Conservation (phyloP, 2,329 filamentous ascomycete genomes). For the Corinectria fuckeliana region DNA sequence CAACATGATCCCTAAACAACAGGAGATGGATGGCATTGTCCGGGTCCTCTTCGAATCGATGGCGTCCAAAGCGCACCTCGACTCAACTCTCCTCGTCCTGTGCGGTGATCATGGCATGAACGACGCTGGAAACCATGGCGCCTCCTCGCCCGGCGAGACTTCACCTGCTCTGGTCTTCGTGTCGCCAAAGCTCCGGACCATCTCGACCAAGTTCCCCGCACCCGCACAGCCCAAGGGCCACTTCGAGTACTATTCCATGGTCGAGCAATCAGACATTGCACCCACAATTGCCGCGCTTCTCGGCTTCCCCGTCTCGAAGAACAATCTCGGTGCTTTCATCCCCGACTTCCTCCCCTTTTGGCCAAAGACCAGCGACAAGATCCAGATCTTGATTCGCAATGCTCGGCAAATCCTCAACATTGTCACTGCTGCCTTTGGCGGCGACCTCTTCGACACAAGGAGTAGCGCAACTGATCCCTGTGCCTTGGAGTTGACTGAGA, state of each 20-base stretch:
- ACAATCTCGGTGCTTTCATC: slow-evolving; percentile 89
- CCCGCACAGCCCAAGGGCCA: slow-evolving; percentile 69
- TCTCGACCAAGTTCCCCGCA: slow-evolving; percentile 52
- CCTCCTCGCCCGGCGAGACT: slow-evolving; percentile 91
- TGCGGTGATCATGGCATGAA: slow-evolving; percentile 99
- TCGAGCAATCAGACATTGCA: slow-evolving; percentile 95
- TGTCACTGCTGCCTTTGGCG: slow-evolving; percentile 73
- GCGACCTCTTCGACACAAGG: slow-evolving; percentile 49
- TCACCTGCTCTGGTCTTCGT: slow-evolving; percentile 92
- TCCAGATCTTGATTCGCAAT: slow-evolving; percentile 77
- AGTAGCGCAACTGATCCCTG: slow-evolving; percentile 46
- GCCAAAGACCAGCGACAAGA: slow-evolving; percentile 58
- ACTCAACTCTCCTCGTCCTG: slow-evolving; percentile 81
- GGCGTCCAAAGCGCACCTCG: slow-evolving; percentile 70
- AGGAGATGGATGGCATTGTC: slow-evolving; percentile 90
- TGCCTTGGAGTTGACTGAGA: slow-evolving; percentile 43
- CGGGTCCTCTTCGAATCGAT: slow-evolving; percentile 78
- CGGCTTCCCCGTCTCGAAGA: slow-evolving; percentile 86
- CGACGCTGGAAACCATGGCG: slow-evolving; percentile 95
- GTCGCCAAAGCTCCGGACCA: slow-evolving; percentile 76
- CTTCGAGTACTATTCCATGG: slow-evolving; percentile 81
- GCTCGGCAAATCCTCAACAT: slow-evolving; percentile 81
- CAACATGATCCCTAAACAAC: slow-evolving; percentile 92
- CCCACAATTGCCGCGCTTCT: slow-evolving; percentile 87
- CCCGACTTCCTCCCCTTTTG: slow-evolving; percentile 80